phyloP scores from a whole-genome alignment of 1,139 yeast species.

The Zygoascus sp. region DNA sequence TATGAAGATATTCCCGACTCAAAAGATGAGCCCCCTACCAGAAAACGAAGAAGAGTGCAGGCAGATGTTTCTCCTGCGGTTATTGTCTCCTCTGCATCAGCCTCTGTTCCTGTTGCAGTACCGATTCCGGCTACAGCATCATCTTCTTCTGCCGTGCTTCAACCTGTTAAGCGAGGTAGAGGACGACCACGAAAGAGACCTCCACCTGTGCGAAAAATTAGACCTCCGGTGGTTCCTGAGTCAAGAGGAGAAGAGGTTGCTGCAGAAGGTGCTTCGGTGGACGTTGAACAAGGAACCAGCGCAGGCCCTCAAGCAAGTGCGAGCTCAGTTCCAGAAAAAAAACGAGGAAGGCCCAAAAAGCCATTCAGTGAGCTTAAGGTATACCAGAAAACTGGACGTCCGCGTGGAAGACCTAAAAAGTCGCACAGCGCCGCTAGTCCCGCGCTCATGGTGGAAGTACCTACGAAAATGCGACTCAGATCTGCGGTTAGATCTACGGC shows the following conservation, averaged over 20 bases:
- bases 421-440: background rate
- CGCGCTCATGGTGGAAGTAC: constrained; percentile 2
- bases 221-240: background rate
- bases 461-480: constrained; percentile 7
- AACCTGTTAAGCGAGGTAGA: constrained; percentile 6
- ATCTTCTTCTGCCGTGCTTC: background rate
- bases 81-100: background rate
- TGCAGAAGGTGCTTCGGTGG: background rate
- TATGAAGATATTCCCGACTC: background rate
- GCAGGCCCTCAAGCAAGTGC: background rate
- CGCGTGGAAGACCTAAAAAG: constrained; percentile 13
- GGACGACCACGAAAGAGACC: constrained; percentile 10
- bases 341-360: constrained; percentile 11
- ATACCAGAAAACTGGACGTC: constrained; percentile 10
- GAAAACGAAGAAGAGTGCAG: background rate
- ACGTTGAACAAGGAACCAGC: background rate
- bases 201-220: background rate
- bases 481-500: background rate
- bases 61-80: background rate
- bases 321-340: background rate
- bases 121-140: background rate
- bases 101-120: no score
- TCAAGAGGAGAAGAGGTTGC: background rate
- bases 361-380: constrained; percentile 5
- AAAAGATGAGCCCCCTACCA: background rate